Percentiles rank a stretch among this genome's conserved stretches.
These are phyloP conservation scores for Chlorella sp. DNA, from an alignment of 139 green algal species.

Conservation along the genomic window DNA sequence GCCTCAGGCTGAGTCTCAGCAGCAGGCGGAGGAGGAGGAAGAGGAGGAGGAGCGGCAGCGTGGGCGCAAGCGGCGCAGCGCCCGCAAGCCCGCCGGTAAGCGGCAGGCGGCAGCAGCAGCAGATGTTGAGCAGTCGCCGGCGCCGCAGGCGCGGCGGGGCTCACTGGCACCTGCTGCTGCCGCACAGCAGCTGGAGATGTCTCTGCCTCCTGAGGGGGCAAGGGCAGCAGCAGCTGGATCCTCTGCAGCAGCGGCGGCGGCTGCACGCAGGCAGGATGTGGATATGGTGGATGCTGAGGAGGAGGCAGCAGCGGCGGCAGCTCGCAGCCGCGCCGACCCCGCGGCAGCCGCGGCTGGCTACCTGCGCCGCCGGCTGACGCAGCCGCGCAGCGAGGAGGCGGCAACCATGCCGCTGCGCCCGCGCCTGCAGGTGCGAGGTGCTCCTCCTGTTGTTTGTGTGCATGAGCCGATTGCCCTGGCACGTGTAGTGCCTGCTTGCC, in stretches of 20 bases:
- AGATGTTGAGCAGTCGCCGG: background rate
- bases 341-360: background rate
- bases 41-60: background rate
- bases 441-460: too few species aligned
- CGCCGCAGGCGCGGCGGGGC: background rate
- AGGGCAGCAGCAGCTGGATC: background rate
- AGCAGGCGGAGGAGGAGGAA: background rate
- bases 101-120: background rate
- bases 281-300: background rate
- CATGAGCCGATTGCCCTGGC: too few species aligned
- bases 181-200: conserved; percentile 21
- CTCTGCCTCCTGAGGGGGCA: background rate
- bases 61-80: background rate
- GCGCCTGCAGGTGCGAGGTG: background rate
- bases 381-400: background rate
- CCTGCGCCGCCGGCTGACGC: background rate
- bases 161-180: conserved; percentile 6
- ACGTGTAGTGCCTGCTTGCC: too few species aligned
- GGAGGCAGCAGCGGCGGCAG: background rate
- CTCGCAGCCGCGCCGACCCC: background rate
- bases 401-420: conserved; percentile 15
- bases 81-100: background rate
- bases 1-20: too few species aligned
- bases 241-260: background rate
- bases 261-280: background rate